Conservation (phyloP, 306 rosid species). For the Cucurbita pepo region DNA sequence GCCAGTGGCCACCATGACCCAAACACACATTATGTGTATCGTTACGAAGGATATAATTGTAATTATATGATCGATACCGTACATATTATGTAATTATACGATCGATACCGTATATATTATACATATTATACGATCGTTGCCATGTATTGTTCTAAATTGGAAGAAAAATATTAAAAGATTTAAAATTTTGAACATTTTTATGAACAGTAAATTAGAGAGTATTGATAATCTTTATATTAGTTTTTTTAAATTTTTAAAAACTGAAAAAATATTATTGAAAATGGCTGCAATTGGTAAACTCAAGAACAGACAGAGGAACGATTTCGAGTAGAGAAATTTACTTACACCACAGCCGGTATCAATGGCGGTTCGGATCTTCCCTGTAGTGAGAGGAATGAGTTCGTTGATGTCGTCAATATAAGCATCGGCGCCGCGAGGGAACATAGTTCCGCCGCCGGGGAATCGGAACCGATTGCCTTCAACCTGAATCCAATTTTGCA, state of each 20-base stretch:
- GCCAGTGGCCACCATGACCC: not conserved
- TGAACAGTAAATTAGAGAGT: too few species aligned
- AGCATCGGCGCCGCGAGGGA: slow-evolving; percentile 88
- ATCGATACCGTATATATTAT: too few species aligned
- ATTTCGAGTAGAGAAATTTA: not conserved
- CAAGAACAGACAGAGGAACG: not conserved
- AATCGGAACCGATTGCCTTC: slow-evolving; percentile 78
- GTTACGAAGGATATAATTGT: too few species aligned
- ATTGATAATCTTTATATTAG: too few species aligned
- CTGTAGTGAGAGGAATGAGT: slow-evolving; percentile 62
- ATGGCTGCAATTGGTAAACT: not conserved
- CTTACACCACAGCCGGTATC: slow-evolving; percentile 99
- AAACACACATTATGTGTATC: not conserved
- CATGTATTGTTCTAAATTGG: too few species aligned
- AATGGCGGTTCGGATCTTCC: slow-evolving; percentile 73
- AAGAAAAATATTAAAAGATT: too few species aligned
- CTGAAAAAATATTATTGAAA: not conserved
- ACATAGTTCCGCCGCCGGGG: slow-evolving; percentile 98
- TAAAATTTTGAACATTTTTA: too few species aligned
- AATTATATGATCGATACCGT: too few species aligned
- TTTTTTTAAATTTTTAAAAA: too few species aligned
- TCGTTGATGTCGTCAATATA: slow-evolving; percentile 73
- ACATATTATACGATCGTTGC: too few species aligned
- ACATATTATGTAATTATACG: too few species aligned
- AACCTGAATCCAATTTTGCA: slow-evolving; percentile 94